phyloP scores from a whole-genome alignment of 1,284 basidiomycete species.

The Xerocomus amazonicus region DNA sequence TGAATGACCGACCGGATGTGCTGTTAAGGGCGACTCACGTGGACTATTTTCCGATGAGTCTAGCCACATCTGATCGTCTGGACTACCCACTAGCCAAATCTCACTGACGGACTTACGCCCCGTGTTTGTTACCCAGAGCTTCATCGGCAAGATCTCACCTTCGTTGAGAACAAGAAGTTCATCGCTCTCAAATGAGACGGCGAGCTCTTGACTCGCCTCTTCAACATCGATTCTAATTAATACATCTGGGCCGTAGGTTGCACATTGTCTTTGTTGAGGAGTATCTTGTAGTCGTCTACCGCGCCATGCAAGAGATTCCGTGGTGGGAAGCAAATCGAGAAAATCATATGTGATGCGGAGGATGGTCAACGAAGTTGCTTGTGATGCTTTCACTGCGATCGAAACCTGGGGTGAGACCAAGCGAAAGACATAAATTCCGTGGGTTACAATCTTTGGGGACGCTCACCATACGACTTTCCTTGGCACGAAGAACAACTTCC shows the following conservation, averaged over 20 bases:
- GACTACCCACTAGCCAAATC: slow-evolving; percentile 61
- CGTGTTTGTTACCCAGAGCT: slow-evolving; percentile 57
- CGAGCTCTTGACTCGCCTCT: slow-evolving; percentile 55
- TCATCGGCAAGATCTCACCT: slow-evolving; percentile 57
- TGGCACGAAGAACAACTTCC: slow-evolving; percentile 53
- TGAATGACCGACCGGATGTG: slow-evolving; percentile 17
- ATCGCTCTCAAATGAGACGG: slow-evolving; percentile 53
- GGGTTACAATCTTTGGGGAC: background rate
- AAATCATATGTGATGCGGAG: slow-evolving; percentile 61
- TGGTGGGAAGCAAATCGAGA: slow-evolving; percentile 58
- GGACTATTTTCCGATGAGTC: slow-evolving; percentile 6
- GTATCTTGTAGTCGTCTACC: slow-evolving; percentile 71
- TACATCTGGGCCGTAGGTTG: slow-evolving; percentile 64
- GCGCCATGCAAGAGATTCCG: slow-evolving; percentile 58
- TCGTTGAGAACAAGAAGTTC: slow-evolving; percentile 49
- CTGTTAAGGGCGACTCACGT: slow-evolving; percentile 16
- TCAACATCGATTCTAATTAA: slow-evolving; percentile 55
- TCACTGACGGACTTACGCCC: slow-evolving; percentile 58
- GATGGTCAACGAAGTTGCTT: slow-evolving; percentile 50
- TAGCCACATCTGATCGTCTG: slow-evolving; percentile 62
- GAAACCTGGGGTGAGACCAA: slow-evolving; percentile 47
- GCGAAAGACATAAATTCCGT: slow-evolving; percentile 2
- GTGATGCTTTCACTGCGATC: slow-evolving; percentile 51
- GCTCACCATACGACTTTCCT: slow-evolving; percentile 55
- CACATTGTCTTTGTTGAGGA: slow-evolving; percentile 57